Base-by-base conservation (phyloP, 2,329 filamentous ascomycete species). In the Domatiomyces globalis region DNA sequence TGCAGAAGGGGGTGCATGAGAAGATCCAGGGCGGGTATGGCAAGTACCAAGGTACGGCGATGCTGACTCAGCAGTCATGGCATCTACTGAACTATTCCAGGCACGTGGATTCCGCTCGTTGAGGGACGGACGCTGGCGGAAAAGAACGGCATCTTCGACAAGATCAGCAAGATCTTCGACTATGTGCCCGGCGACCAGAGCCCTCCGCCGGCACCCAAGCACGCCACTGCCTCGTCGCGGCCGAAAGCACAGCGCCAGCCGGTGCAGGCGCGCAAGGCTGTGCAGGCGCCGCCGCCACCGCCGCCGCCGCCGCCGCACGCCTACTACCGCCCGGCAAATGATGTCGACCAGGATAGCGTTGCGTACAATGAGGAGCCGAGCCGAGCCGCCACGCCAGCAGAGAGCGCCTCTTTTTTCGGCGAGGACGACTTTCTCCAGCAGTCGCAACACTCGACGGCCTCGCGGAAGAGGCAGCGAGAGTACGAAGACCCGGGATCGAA, bases 11-110 rank as follows among this genome's bases (percentile, higher is more conserved):
- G 45, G 77, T 85, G 4, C 92, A 98, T 65, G 92, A 96, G 71
- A 98, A 98, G 72, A 90, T 98, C 5, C 92, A 98, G 66, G 92
- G 90, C 58, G 92, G 92, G 15, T 96, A 96, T 67, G 92, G 92
- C 62, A 96, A 96, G 79, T 98, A 96, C 61, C 92, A 98, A 73
- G 89, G 85, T 87, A 63, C 45, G 69, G 61, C 5, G 22, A 8
- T 20, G 54, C 43, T 39, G 18, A 58, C 49, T 58, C 49, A 54
- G 44, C 36, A 39, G 45, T 4, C 12, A 12, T 20, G 5, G 27
- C 10, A 17, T 8, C n/a, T 10, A 49, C 19, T 15, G 8, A 25
- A 42, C 43, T 29, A 27, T 42, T 10, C 4, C 4, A 89, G 86
- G 92, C 63, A 98, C 92, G 48, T 98, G 92, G 89, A 92, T 98